These are phyloP conservation scores for Cladosporium sp. DNA, from an alignment of 2,329 filamentous ascomycete genomes.

Conservation along the genomic window DNA sequence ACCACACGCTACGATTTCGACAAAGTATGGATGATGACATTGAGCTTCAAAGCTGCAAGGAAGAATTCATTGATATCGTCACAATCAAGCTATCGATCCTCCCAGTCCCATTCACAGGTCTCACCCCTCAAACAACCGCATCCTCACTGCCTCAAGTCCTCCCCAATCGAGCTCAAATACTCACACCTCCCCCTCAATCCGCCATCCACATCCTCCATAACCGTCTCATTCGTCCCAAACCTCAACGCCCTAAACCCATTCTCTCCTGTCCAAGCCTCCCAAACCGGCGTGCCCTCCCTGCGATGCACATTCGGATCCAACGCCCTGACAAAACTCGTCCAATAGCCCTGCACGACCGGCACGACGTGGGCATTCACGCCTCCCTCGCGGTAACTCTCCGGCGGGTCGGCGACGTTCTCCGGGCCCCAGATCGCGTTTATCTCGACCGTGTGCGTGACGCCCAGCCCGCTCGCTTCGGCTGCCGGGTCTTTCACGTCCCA, in stretches of 20 bases:
- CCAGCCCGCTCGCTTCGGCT: slow-evolving; percentile 50
- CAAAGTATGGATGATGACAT: too few relatives aligned
- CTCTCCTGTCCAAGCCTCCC: slow-evolving; percentile 36
- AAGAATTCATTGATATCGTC: too few relatives aligned
- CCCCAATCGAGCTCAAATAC: slow-evolving; percentile 49
- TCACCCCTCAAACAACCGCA: slow-evolving; percentile 1
- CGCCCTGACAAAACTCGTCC: slow-evolving; percentile 66
- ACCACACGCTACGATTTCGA: too few relatives aligned
- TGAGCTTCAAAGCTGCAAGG: too few relatives aligned
- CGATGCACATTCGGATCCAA: slow-evolving; percentile 62
- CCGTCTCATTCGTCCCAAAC: slow-evolving; percentile 37
- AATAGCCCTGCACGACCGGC: slow-evolving; percentile 64
- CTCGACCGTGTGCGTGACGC: slow-evolving; percentile 66
- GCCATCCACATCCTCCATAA: slow-evolving; percentile 35
- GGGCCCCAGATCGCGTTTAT: slow-evolving; percentile 64
- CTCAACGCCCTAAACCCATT: slow-evolving; percentile 30
- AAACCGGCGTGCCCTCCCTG: slow-evolving; percentile 44
- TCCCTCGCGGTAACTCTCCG: slow-evolving; percentile 52
- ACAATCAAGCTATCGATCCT: too few relatives aligned
- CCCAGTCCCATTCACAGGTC: too few relatives aligned
- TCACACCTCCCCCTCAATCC: slow-evolving; percentile 43
- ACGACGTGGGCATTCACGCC: slow-evolving; percentile 55
- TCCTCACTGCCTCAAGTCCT: slow-evolving; percentile 43
- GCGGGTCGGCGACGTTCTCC: slow-evolving; percentile 49
- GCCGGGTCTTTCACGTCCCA: slow-evolving; percentile 62